These are phyloP conservation scores for Skeletonema marinoi DNA, from an alignment of 108 stramenopile species.

Conservation along the genomic window DNA sequence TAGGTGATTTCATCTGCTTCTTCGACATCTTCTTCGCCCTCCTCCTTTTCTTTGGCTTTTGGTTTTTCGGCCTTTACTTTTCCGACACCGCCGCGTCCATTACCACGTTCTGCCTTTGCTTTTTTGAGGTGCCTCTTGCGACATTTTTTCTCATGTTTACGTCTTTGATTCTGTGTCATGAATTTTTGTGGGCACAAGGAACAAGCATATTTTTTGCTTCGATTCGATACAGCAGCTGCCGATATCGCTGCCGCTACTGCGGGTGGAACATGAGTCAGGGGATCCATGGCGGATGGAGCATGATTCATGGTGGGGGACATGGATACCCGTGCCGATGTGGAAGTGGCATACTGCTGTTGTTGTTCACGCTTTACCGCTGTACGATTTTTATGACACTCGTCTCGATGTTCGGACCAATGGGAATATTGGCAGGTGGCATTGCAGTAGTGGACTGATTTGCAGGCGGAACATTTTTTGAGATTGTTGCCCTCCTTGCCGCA, in stretches of 20 bases:
- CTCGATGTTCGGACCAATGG: background rate
- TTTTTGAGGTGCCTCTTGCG: background rate
- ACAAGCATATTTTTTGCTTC: background rate
- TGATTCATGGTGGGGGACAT: background rate
- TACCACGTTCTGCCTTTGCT: background rate
- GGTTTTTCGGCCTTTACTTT: background rate
- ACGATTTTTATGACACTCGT: background rate
- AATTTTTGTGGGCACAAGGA: background rate
- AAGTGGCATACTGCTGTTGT: background rate
- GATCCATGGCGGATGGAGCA: background rate
- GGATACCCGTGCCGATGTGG: constrained; percentile 1
- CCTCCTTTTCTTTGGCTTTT: constrained; percentile 9
- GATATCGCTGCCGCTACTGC: background rate
- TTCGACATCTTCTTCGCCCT: constrained; percentile 18
- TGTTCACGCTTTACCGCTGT: background rate
- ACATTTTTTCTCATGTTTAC: background rate
- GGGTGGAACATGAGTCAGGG: background rate
- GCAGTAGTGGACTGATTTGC: background rate
- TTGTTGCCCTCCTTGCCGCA: background rate
- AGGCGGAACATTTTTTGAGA: background rate
- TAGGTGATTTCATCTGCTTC: constrained; percentile 39
- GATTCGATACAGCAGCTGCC: background rate
- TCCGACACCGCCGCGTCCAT: background rate
- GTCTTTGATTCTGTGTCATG: background rate
- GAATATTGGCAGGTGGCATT: background rate